These are phyloP conservation scores for Santalum album DNA, from an alignment of 164 flowering plant species.

Conservation along the genomic window DNA sequence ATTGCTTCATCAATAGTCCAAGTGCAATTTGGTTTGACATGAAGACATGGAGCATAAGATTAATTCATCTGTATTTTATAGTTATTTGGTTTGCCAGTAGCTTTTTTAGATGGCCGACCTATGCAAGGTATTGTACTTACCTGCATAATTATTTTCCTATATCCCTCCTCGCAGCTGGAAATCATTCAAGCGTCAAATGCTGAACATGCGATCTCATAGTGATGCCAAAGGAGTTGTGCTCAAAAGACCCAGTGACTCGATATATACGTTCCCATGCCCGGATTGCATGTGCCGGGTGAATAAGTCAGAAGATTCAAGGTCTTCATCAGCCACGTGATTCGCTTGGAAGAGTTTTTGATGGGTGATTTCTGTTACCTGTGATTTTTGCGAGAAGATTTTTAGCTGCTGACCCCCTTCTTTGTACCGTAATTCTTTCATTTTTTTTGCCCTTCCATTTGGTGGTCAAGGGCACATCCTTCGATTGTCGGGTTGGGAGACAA, in stretches of 20 bases:
- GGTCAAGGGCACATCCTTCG: constrained; percentile 13
- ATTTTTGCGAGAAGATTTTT: constrained; percentile 8
- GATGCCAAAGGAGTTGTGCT: constrained; percentile 78
- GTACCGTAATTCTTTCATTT: constrained; percentile 28
- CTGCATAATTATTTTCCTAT: neutral
- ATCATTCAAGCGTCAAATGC: constrained; percentile 78
- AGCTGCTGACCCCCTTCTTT: constrained; percentile 22
- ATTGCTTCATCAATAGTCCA: too few relatives aligned
- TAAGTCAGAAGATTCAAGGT: constrained; percentile 43
- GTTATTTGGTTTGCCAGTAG: too few relatives aligned
- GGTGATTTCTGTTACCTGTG: constrained; percentile 8
- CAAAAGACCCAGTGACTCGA: constrained; percentile 72
- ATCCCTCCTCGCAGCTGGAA: constrained; percentile 58
- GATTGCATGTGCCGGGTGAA: constrained; percentile 79
- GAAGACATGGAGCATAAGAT: too few relatives aligned
- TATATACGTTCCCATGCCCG: constrained; percentile 88
- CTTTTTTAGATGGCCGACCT: too few relatives aligned
- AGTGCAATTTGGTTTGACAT: too few relatives aligned
- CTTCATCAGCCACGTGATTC: constrained; percentile 36
- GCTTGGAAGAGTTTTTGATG: constrained; percentile 1
- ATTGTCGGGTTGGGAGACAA: constrained; percentile 15
- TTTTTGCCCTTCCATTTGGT: constrained; percentile 15
- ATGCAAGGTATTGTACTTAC: too few relatives aligned
- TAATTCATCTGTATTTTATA: too few relatives aligned
- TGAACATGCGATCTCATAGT: constrained; percentile 69